A percentile compares a stretch with the other conserved stretches of the same genome.
phyloP scores from a whole-genome alignment of 169 alveolate genomes.

The Plasmodium blacklocki region DNA sequence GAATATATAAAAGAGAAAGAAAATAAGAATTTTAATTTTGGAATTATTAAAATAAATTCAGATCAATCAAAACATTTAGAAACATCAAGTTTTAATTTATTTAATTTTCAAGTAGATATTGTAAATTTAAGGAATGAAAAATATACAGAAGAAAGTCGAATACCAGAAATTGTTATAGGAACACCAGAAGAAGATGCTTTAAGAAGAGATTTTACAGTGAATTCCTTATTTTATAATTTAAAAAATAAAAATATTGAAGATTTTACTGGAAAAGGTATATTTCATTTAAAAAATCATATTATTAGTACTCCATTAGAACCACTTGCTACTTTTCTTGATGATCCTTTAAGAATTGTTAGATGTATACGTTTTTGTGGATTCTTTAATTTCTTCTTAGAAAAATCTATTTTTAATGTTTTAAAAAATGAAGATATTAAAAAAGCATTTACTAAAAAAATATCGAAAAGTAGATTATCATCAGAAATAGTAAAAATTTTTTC shows the following conservation, averaged over 20 bases:
- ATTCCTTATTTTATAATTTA: slow-evolving; percentile 97
- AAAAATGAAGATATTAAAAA: slow-evolving; percentile 58
- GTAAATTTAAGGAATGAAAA: slow-evolving; percentile 97
- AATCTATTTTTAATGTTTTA: slow-evolving; percentile 83
- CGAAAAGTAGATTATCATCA: slow-evolving; percentile 68
- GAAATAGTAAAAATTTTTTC: slow-evolving; percentile 71
- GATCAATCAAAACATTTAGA: slow-evolving; percentile 97
- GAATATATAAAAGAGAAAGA: slow-evolving; percentile 82
- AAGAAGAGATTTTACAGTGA: slow-evolving; percentile 98
- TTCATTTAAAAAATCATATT: slow-evolving; percentile 92
- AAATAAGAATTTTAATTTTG: slow-evolving; percentile 87
- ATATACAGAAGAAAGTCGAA: slow-evolving; percentile 94
- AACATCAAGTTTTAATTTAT: slow-evolving; percentile 94
- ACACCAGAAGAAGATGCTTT: slow-evolving; percentile 97
- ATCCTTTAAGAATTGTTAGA: slow-evolving; percentile 97
- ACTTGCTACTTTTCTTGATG: slow-evolving; percentile 95
- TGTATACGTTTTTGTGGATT: slow-evolving; percentile 96
- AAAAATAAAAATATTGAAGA: slow-evolving; percentile 95
- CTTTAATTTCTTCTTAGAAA: slow-evolving; percentile 87
- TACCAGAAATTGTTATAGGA: slow-evolving; percentile 95
- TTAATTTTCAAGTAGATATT: slow-evolving; percentile 94
- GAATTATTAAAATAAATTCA: slow-evolving; percentile 94
- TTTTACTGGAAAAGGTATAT: slow-evolving; percentile 93
- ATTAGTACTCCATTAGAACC: slow-evolving; percentile 96
- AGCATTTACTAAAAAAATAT: slow-evolving; percentile 62